Evolutionary conservation across 208 protist species (phyloP).

Genomic region (Leishmania martiniquensis): DNA sequence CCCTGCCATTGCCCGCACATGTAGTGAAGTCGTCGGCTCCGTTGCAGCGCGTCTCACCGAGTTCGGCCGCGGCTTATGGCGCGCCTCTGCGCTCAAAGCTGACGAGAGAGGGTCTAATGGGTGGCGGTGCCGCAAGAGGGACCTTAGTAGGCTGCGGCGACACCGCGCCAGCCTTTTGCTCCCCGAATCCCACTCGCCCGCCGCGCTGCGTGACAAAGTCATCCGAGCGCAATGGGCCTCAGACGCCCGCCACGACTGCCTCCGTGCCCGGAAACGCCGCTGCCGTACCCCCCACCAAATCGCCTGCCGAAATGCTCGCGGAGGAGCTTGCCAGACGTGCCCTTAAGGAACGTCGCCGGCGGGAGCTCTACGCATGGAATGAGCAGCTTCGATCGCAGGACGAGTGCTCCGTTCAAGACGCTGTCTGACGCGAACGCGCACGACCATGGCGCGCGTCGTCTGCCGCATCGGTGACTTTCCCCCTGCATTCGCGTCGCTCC

Average conservation of each 20-base stretch:
- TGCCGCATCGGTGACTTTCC: neutral
- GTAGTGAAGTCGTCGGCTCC: neutral
- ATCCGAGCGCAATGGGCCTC: slow-evolving; percentile 2
- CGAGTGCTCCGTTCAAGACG: slow-evolving; percentile 42
- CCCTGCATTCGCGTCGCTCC: neutral
- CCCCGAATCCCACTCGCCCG: slow-evolving; percentile 4
- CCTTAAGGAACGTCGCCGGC: slow-evolving; percentile 58
- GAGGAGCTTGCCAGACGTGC: slow-evolving; percentile 13
- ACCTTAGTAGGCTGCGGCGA: neutral
- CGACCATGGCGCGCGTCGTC: no score
- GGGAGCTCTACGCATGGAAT: slow-evolving; percentile 88
- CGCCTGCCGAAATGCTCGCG: slow-evolving; percentile 6
- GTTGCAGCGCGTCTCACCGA: neutral
- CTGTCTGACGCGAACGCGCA: slow-evolving; percentile 31
- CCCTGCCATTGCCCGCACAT: neutral
- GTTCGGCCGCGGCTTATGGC: neutral
- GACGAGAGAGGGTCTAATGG: neutral
- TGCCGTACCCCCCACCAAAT: slow-evolving; percentile 10
- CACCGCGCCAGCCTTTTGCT: neutral
- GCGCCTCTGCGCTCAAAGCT: neutral
- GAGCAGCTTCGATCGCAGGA: slow-evolving; percentile 43
- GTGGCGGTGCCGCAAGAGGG: neutral
- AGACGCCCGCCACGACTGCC: neutral
- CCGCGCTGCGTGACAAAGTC: slow-evolving; percentile 13
- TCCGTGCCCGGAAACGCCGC: neutral